A percentile compares a stretch with the other conserved stretches of the same genome.
Conservation (phyloP, 257 asterid species). For the Penstemon barbatus region DNA sequence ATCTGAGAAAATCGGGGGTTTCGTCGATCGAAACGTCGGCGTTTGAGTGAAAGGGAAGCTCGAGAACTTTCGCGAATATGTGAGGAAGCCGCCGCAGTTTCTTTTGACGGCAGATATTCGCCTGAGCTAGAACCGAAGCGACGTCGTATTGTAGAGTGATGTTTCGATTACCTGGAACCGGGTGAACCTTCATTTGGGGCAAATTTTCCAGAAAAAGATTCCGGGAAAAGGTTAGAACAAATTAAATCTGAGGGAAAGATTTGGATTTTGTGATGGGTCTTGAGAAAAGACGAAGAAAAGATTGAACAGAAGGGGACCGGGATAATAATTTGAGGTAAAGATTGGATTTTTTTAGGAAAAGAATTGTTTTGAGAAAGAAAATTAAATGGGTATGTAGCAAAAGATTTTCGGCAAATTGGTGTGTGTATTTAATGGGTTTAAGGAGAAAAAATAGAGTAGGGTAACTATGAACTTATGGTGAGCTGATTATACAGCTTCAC, state of each 20-base stretch:
- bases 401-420: background rate
- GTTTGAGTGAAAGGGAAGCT: conserved; percentile 65
- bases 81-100: conserved; percentile 75
- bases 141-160: conserved; percentile 58
- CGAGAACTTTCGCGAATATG: conserved; percentile 71
- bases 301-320: background rate
- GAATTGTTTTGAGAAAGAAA: background rate
- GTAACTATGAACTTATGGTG: background rate
- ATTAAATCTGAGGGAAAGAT: background rate
- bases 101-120: conserved; percentile 51
- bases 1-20: conserved; percentile 47
- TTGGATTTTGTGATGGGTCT: background rate
- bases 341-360: background rate
- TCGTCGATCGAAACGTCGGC: conserved; percentile 60
- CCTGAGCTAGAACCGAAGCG: conserved; percentile 48
- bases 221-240: background rate
- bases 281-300: background rate
- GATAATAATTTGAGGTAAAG: background rate
- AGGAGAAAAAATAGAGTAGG: background rate
- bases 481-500: background rate
- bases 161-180: conserved; percentile 51
- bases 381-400: background rate
- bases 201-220: background rate
- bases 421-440: background rate
- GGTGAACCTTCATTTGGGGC: conserved; percentile 62